phyloP scores from a whole-genome alignment of 2,329 filamentous ascomycete species.

The Juglanconis juglandina region DNA sequence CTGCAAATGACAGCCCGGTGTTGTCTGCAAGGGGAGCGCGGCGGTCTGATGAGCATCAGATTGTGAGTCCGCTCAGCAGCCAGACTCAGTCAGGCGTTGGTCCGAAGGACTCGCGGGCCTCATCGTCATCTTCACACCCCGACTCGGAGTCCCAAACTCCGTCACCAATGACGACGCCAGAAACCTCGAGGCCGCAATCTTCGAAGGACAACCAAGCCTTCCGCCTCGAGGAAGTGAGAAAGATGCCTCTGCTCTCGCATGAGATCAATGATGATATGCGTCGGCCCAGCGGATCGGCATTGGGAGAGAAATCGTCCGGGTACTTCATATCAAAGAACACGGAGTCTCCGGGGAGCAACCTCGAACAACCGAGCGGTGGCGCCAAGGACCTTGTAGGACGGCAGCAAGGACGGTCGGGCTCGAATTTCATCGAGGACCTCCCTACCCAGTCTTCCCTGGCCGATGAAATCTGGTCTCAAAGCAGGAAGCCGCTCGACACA shows the following conservation, averaged over 20 bases:
- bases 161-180: conserved; percentile 37
- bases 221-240: conserved; percentile 19
- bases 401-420: neutral
- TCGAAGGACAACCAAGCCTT: conserved; percentile 29
- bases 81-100: conserved; percentile 20
- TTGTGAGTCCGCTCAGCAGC: neutral
- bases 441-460: conserved; percentile 1
- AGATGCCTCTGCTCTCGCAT: conserved; percentile 6
- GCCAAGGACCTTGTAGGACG: neutral
- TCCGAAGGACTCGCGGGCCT: conserved; percentile 33
- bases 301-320: neutral
- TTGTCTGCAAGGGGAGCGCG: neutral
- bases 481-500: conserved; percentile 23
- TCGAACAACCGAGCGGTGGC: conserved; percentile 6
- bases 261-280: neutral
- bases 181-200: conserved; percentile 42
- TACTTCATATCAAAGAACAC: neutral
- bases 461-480: conserved; percentile 19
- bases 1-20: neutral
- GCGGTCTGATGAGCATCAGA: neutral
- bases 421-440: neutral
- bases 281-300: neutral
- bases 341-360: conserved; percentile 5
- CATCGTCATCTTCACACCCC: conserved; percentile 38
- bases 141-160: conserved; percentile 37